These are phyloP conservation scores for Physcomitrium patens DNA, from an alignment of 225 moss, liverwort and hornwort genomes.

Conservation along the genomic window DNA sequence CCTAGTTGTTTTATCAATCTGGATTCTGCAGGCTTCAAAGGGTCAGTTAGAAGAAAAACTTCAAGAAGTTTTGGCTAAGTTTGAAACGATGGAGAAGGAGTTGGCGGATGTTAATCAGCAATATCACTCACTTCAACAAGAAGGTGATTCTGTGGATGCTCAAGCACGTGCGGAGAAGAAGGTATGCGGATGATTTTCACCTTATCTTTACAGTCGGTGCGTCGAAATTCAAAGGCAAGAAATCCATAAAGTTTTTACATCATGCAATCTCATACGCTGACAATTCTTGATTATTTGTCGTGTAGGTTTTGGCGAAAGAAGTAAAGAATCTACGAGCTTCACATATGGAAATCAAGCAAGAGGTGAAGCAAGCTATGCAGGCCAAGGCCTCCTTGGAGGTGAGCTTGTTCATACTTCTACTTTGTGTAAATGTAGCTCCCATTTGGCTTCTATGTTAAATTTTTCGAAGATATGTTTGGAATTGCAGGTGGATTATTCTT, in stretches of 20 bases:
- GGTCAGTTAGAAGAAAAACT: slow-evolving; percentile 57
- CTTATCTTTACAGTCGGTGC: slow-evolving; percentile 11
- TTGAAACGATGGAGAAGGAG: slow-evolving; percentile 68
- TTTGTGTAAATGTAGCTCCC: not conserved
- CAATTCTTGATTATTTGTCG: slow-evolving; percentile 9
- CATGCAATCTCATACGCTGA: slow-evolving; percentile 20
- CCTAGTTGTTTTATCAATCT: not conserved
- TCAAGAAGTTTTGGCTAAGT: slow-evolving; percentile 54
- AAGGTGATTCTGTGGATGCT: slow-evolving; percentile 73
- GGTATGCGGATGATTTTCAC: slow-evolving; percentile 36
- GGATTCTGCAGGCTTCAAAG: slow-evolving; percentile 62
- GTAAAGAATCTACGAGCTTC: slow-evolving; percentile 74
- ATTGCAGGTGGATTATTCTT: slow-evolving; percentile 12
- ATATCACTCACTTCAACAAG: slow-evolving; percentile 66
- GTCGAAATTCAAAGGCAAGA: not conserved
- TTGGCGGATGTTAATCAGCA: slow-evolving; percentile 57
- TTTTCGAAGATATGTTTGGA: slow-evolving; percentile 8
- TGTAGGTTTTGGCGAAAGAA: slow-evolving; percentile 79
- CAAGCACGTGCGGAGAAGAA: slow-evolving; percentile 84
- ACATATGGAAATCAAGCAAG: slow-evolving; percentile 75
- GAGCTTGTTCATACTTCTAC: not conserved
- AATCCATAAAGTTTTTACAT: not conserved
- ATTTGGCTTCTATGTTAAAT: slow-evolving; percentile 14
- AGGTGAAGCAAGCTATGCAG: slow-evolving; percentile 69
- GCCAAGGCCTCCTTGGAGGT: slow-evolving; percentile 80